Evolutionary conservation across 202 grass and related monocot genomes (phyloP).

Genomic region (Hordeum pubiflorum): DNA sequence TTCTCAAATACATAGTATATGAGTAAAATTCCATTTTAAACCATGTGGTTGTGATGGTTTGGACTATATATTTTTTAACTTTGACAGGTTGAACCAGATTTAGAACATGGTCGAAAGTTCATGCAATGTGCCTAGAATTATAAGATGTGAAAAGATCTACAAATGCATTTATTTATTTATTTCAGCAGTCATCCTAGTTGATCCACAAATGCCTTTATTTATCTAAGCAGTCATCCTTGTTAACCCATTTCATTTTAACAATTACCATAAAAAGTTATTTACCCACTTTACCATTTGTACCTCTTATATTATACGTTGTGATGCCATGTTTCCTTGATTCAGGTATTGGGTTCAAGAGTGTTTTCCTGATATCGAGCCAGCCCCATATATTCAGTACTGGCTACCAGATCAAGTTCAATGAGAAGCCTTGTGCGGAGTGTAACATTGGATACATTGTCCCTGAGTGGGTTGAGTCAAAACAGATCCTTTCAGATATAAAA

Average conservation of each 20-base stretch:
- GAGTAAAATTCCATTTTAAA: not conserved
- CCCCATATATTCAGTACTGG: constrained; percentile 82
- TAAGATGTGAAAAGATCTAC: not conserved
- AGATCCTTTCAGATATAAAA: constrained; percentile 34
- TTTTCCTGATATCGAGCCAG: not conserved
- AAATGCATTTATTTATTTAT: not conserved
- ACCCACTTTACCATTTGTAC: not conserved
- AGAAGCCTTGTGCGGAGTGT: not conserved
- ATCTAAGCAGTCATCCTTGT: too few species aligned
- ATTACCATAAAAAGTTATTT: not conserved
- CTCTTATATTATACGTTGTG: not conserved
- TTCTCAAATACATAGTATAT: not conserved
- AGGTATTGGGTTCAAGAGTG: constrained; percentile 76
- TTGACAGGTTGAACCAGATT: not conserved
- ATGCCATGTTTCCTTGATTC: not conserved
- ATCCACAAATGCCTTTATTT: too few species aligned
- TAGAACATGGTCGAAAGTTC: not conserved
- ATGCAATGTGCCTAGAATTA: not conserved
- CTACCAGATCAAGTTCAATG: constrained; percentile 43
- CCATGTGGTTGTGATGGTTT: not conserved
- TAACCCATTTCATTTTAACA: not conserved
- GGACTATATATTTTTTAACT: not conserved
- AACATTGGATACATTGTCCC: constrained; percentile 74
- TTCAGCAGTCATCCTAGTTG: not conserved
- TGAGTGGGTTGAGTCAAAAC: constrained; percentile 50